Evolutionary conservation across 768 basidiomycete genomes (phyloP).

Genomic region (Melanogaster broomeanus): DNA sequence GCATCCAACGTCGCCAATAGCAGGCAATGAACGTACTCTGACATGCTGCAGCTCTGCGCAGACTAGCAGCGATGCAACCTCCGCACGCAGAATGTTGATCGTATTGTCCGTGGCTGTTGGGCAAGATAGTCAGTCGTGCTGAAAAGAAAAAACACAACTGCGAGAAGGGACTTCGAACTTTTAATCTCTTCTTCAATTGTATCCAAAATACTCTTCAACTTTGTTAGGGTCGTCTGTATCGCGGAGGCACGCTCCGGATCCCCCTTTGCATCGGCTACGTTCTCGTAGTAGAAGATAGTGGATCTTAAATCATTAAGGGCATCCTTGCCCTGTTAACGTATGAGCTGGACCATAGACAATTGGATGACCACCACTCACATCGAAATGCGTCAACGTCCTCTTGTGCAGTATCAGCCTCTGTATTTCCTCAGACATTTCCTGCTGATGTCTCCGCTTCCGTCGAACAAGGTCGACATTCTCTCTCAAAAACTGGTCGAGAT

Average conservation of each 20-base stretch:
- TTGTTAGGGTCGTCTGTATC: constrained; percentile 46
- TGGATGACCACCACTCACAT: constrained; percentile 45
- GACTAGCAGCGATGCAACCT: constrained; percentile 52
- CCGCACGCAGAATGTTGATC: constrained; percentile 45
- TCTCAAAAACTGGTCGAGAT: constrained; percentile 70
- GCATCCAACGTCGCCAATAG: neutral
- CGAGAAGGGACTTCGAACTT: constrained; percentile 37
- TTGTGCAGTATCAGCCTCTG: constrained; percentile 46
- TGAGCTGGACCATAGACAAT: neutral
- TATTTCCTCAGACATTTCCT: constrained; percentile 49
- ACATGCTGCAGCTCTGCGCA: constrained; percentile 65
- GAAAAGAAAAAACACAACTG: neutral
- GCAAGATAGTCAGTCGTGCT: neutral
- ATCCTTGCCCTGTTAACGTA: constrained; percentile 54
- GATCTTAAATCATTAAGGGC: constrained; percentile 61
- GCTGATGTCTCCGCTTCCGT: constrained; percentile 34
- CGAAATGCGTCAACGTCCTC: constrained; percentile 48
- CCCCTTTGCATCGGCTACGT: constrained; percentile 52
- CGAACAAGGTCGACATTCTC: constrained; percentile 51
- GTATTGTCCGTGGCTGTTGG: constrained; percentile 53
- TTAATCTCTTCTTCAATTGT: constrained; percentile 55
- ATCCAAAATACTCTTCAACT: constrained; percentile 54
- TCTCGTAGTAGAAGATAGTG: constrained; percentile 70
- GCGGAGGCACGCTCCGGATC: constrained; percentile 47
- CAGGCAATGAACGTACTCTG: constrained; percentile 41